Base-by-base conservation (phyloP, 2,329 filamentous ascomycete genomes). In the Erysiphe pisi region DNA sequence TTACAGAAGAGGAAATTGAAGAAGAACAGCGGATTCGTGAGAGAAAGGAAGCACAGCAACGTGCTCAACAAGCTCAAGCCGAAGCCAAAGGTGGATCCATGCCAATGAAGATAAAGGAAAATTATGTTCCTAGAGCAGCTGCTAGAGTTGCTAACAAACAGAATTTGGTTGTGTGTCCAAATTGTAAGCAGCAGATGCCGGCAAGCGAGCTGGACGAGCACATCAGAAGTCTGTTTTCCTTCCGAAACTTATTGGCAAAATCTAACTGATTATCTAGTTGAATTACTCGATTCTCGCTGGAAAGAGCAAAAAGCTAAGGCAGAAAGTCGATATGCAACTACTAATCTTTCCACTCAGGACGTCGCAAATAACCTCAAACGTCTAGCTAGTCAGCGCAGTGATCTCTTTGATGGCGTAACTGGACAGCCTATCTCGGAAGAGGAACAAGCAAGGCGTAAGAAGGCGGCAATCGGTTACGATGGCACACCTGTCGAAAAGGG, bases 361-460 rank as follows among this genome's bases (percentile, higher is more conserved):
- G 93, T 97, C 70, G 94, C 93, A 76, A 94, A 93, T 82, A 97
- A 98, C 82, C 87, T 98, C 79, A 98, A 98, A 85, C 90, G 94
- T n/a, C 86, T 98, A 76, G 93, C 94, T 36, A 94, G 92, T 79
- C 92, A 97, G 83, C 89, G 94, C 71, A 91, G 88, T 79, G 94
- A 97, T 81, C 88, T 97, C 25, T 97, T 97, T 80, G 94, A 97
- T 80, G 85, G 87, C 0, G 86, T 88, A 22, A 90, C 90, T 0
- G 91, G 91, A 0, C 86, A 90, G 79, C 86, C 88, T 0, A 83
- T 93, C 4, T 89, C 93, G 11, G 88, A 89, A 79, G 93, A 96
- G 82, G 91, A 92, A 81, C 84, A 89, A 76, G 89, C 88, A 16
- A 86, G 92, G 78, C 86, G 92, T 81, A 97, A 97, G 85, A 90